Base-by-base conservation (phyloP, 2,329 filamentous ascomycete species). In the Beauveria sp. region DNA sequence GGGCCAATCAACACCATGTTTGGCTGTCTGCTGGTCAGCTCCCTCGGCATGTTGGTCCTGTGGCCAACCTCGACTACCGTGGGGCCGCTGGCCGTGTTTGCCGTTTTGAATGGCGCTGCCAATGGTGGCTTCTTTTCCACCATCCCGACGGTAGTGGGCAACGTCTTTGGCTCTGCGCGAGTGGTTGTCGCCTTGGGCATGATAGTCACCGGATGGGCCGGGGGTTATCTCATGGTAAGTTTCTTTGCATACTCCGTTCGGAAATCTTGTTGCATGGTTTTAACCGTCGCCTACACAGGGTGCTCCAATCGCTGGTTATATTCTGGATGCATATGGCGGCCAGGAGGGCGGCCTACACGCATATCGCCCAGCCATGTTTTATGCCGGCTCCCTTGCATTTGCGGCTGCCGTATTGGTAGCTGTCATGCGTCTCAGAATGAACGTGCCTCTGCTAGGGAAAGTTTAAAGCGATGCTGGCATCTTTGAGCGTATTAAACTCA, bases 71-170 rank as follows among this genome's bases (percentile, higher is more conserved):
- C 80, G 2, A 78, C 73, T 20, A 78, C 79, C 0, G 68, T 86
- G 2, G 80, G 72, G 0, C 80, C 81, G 0, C 70, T 86, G 43
- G 70, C 81, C 18, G 69, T 78, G 0, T 86, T 86, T 65, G 81
- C 79, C 18, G 72, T 85, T 14, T 72, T 86, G 24, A 86, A 86
- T 64, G 84, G 84, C 0, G 73, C 78, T 45, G 77, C 80, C 0
- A 86, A 86, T 66, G 84, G 84, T 0, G 81, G 79, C 0, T 86
- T 86, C 71, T 86, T 86, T 67, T 78, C 80, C 2, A 79, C 80
- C 0, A 83, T 86, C 73, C 84, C 84, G 1, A 86, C 84, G 0
- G 82, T 83, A 0, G 80, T 85, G 0, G 79, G 81, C 0, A 84
- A 79, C 64, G 78, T 84, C 0, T 86, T 86, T 71, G 84, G 83